Evolutionary conservation across 306 rosid genomes (phyloP), one percentile per base, ranked within the genome.

Genomic region (Datisca glomerata): DNA sequence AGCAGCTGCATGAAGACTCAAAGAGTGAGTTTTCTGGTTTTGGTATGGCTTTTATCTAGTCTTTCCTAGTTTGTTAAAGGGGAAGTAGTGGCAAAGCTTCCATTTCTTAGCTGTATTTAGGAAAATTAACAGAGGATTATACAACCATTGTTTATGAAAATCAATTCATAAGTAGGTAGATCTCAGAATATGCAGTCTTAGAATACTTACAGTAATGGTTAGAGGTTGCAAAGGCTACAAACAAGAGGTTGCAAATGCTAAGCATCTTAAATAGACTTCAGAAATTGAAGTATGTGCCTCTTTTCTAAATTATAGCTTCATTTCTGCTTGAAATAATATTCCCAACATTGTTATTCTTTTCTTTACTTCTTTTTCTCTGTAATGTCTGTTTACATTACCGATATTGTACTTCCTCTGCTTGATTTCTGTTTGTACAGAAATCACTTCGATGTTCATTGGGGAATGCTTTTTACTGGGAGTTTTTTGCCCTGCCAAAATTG

Each of bases 391-490:
- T 13, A 2, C 3, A n/a, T n/a, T n/a, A n/a, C n/a, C 22, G 7
- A 6, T 25, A 22, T 42, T 7, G 42, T 29, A 17, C 18, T 25
- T 24, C 23, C 42, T 47, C 45, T 24, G 34, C 51, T 21, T 41
- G 21, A 35, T 43, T 34, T 65, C 11, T 56, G 12, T 56, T 34
- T 43, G 27, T 34, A 6, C 18, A 76, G 93, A 74, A 41, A 21
- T 48, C 41, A 8, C 70, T 29, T 56, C 49, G 13, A 42, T 33
- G 41, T 31, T 47, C 12, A 32, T 59, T 20, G 32, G 47, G 12
- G 70, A 59, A 43, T 31, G 27, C 44, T 68, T 67, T 59, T 56
- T 86, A 3, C 78, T 79, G 74, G 96, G 92, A 53, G 10, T 78
- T 39, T 75, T 81, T 57, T 72, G 71, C n/a, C 24, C 0, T 20